Base-by-base conservation (phyloP, 305 asterid genomes). In the Solanum aculeatissimum region DNA sequence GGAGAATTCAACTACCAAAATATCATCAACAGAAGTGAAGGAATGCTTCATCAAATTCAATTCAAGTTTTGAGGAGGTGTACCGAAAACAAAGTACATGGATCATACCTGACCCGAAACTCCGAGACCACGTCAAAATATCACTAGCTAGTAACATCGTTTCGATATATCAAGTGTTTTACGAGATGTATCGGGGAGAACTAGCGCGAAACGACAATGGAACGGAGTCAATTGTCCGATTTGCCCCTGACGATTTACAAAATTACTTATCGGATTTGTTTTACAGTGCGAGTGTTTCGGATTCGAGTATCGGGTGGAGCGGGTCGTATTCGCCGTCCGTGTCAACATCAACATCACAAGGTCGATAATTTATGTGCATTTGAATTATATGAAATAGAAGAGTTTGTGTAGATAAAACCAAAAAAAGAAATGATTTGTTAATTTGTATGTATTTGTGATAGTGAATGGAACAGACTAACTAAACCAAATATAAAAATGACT, bases 191-290 rank as follows among this genome's bases (percentile, higher is more conserved):
- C 45, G 11, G 0, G 42, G 18, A 47, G 90, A 84, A 77, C 81
- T 92, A 0, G 72, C 92, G 47, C 45, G 66, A 6, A 77, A 78
- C 14, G 86, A 45, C 55, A 21, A 19, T 1, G 87, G 87, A 15
- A 49, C 27, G 2, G 91, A 85, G 65, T 47, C 91, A 19, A 82
- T 88, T 81, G 85, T 91, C 87, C 88, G 88, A 87, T 92, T 86
- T 85, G 91, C 93, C 88, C 98, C 98, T 0, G 97, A 94, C 10
- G 97, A 94, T 88, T 84, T 93, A 88, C 86, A 87, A 71, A 94
- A 91, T 89, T 93, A 87, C 92, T 83, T 95, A 55, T 94, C 95
- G 13, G 93, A 90, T 82, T 84, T 95, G 74, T 95, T 92, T 86
- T 72, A 78, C 0, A 88, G 84, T 18, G 57, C 3, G 23, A 12